Evolutionary conservation across 2,329 filamentous ascomycete species (phyloP), one percentile per base, ranked within the genome.

Genomic region (Aspergillus novofumigatus): DNA sequence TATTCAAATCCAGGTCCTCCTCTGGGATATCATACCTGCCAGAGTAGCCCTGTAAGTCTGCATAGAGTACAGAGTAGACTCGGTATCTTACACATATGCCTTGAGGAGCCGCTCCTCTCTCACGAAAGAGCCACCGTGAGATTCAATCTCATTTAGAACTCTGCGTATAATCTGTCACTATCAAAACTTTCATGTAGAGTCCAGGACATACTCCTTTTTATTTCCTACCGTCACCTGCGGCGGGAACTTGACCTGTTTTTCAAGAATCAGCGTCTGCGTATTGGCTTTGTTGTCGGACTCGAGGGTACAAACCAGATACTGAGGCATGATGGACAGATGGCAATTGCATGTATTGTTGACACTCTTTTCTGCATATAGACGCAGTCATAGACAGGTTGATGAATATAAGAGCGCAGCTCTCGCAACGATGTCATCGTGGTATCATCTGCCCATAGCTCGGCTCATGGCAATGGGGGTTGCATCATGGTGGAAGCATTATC

Each of bases 351-450:
- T 11, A 21, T 5, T 20, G 23, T 47, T 47, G 44, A 7, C 14
- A 26, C 20, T 38, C 9, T 78, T 82, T 11, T 9, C 75, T 78
- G 57, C 78, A 80, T 47, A 78, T 81, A 2, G 81, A 74, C 1
- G 82, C 81, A 0, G 82, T 82, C 59, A 83, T 14, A 38, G 32
- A 38, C 17, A 38, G 32, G 17, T 17, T 38, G 32, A 38, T 17
- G 14, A 38, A 17, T 38, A 38, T 38, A 38, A 38, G 2, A 38
- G 14, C 14, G 5, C 32, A 7, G 32, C 32, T 38, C 32, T 17
- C 14, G 32, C 14, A 38, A 17, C 32, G 32, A 38, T 38, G 32
- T 38, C 32, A 38, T 38, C 14, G 14, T 38, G 32, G 32, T 38
- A 38, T 38, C 32, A 38, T 38, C 32, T 38, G 32, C 32, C 32